Evolutionary conservation across 768 basidiomycete species (phyloP).

Genomic region (Aureoboletus auriporus): DNA sequence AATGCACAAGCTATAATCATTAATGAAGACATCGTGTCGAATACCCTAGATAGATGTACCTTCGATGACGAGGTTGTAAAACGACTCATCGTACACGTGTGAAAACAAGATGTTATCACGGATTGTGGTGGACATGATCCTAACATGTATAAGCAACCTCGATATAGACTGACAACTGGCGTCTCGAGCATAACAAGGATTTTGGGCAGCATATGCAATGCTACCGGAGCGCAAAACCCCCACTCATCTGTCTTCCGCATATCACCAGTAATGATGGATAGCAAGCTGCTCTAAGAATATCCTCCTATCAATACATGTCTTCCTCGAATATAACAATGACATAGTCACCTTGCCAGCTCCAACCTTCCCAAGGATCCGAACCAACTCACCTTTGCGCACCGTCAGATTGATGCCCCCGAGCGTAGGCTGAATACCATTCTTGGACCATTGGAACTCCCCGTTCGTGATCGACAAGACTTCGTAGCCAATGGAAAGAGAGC

Average conservation of each 20-base stretch:
- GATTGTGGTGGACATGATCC: too few relatives aligned
- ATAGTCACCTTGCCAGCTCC: slow-evolving; percentile 78
- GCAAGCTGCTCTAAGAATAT: slow-evolving; percentile 54
- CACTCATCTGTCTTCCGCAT: slow-evolving; percentile 77
- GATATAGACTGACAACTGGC: neutral
- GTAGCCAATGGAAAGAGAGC: slow-evolving; percentile 51
- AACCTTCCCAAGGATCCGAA: slow-evolving; percentile 84
- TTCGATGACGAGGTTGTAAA: slow-evolving; percentile 80
- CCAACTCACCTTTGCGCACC: slow-evolving; percentile 78
- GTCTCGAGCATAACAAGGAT: slow-evolving; percentile 59
- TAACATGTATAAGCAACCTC: slow-evolving; percentile 19
- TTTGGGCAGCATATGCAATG: slow-evolving; percentile 82
- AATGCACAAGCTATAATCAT: slow-evolving; percentile 62
- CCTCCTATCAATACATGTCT: neutral
- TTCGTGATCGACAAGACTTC: slow-evolving; percentile 66
- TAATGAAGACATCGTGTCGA: neutral
- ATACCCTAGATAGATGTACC: slow-evolving; percentile 37
- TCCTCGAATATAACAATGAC: neutral
- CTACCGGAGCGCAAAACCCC: slow-evolving; percentile 64
- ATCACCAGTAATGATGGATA: slow-evolving; percentile 82
- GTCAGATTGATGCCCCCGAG: slow-evolving; percentile 75
- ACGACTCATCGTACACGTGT: slow-evolving; percentile 80
- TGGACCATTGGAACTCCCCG: slow-evolving; percentile 82
- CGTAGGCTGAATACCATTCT: slow-evolving; percentile 48
- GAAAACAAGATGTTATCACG: slow-evolving; percentile 92